phyloP scores from a whole-genome alignment of 805 yeast genomes.

The Zygosaccharomyces siamensis region DNA sequence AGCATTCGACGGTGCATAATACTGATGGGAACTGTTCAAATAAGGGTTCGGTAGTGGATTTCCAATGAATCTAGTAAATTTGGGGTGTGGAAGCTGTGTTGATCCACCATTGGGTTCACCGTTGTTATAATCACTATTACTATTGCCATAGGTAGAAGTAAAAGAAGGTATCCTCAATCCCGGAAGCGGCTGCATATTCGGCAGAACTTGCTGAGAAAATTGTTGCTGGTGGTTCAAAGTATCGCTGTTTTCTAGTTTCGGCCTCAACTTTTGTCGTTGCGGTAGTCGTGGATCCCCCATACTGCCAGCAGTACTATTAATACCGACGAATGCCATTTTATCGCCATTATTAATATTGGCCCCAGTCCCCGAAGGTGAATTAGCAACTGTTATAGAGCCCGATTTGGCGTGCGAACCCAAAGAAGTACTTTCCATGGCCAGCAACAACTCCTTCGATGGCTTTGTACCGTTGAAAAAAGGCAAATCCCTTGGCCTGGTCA shows the following conservation, averaged over 20 bases:
- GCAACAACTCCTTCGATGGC: constrained; percentile 47
- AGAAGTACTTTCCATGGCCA: constrained; percentile 52
- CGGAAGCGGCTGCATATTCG: constrained; percentile 2
- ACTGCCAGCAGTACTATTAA: constrained; percentile 22
- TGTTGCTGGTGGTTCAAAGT: constrained; percentile 12
- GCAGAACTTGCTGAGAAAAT: neutral
- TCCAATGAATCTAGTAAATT: neutral
- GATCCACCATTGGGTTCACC: neutral
- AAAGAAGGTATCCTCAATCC: constrained; percentile 1
- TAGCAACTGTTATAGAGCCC: constrained; percentile 8
- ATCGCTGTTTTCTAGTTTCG: no score
- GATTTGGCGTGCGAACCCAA: constrained; percentile 47
- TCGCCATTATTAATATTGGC: neutral
- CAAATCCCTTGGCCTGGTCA: constrained; percentile 54
- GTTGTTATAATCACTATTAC: constrained; percentile 2
- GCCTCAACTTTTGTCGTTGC: no score
- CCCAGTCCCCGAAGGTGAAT: neutral
- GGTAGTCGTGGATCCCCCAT: constrained; percentile 16
- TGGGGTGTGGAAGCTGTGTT: neutral
- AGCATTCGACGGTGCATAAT: constrained; percentile 7
- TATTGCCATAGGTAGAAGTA: constrained; percentile 3
- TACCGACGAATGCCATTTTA: constrained; percentile 1
- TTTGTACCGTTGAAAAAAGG: constrained; percentile 45
- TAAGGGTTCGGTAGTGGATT: neutral
- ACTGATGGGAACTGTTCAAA: neutral